Conservation (phyloP, 179 eudicot genomes). For the Silene vulgaris region DNA sequence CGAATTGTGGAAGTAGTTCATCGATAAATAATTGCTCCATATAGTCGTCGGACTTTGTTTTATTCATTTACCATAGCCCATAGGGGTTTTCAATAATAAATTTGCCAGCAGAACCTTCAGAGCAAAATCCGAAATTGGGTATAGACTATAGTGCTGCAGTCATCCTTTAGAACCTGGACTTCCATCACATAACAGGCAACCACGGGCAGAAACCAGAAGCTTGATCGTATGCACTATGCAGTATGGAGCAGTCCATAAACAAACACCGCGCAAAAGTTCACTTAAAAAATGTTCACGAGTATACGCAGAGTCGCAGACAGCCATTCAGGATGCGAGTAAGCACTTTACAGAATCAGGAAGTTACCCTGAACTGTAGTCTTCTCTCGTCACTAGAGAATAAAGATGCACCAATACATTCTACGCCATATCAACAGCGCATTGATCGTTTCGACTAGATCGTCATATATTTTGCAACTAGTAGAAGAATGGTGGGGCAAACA, state of each 20-base stretch:
- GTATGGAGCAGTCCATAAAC: background rate
- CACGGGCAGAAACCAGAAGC: constrained; percentile 1
- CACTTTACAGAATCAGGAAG: background rate
- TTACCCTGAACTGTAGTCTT: background rate
- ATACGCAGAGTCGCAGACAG: background rate
- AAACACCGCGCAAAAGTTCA: background rate
- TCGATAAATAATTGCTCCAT: too few species aligned
- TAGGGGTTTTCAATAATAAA: too few species aligned
- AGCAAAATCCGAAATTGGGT: too few species aligned
- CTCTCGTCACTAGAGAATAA: background rate
- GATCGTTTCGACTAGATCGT: background rate
- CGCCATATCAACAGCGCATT: background rate
- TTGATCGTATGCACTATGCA: background rate
- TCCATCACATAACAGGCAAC: background rate
- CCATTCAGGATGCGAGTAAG: background rate
- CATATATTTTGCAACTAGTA: background rate
- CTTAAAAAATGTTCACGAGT: background rate
- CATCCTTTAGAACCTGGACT: background rate
- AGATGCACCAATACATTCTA: background rate
- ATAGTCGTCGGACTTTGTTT: too few species aligned
- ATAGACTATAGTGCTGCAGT: background rate
- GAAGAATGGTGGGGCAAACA: background rate
- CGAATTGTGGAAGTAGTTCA: too few species aligned
- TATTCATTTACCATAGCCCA: too few species aligned
- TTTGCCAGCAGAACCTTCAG: too few species aligned